A percentile compares a stretch with the other conserved stretches of the same genome.
phyloP scores from a whole-genome alignment of 306 rosid genomes.

The Hippophae gyantsensis region DNA sequence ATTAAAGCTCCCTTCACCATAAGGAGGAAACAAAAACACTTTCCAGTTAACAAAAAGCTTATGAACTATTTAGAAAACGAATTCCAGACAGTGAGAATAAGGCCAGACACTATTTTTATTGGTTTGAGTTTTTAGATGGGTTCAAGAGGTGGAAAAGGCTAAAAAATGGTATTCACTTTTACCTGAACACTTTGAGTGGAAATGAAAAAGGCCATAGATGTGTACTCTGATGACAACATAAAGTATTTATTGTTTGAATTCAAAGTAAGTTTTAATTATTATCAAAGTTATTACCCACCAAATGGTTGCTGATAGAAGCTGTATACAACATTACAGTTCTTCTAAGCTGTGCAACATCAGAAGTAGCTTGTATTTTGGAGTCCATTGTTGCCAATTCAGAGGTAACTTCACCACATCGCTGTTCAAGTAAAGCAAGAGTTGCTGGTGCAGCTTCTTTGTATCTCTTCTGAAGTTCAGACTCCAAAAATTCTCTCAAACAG shows the following conservation, averaged over 20 bases:
- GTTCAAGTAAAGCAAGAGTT: conserved; percentile 92
- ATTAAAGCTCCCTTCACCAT: conserved; percentile 62
- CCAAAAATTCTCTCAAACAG: conserved; percentile 68
- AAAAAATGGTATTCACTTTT: not conserved
- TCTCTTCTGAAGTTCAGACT: conserved; percentile 87
- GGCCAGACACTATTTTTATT: not conserved
- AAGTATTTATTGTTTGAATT: not conserved
- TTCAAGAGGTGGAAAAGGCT: not conserved
- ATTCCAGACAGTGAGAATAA: not conserved
- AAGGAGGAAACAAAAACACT: conserved; percentile 8
- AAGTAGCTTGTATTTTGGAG: conserved; percentile 68
- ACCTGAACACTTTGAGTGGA: not conserved
- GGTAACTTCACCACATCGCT: conserved; percentile 75
- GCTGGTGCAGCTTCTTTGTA: conserved; percentile 98
- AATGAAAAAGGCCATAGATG: not conserved
- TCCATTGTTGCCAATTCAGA: conserved; percentile 59
- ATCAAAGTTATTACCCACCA: conserved; percentile 45
- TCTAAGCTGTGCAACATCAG: conserved; percentile 85
- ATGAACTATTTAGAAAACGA: not conserved
- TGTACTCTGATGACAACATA: not conserved
- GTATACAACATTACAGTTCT: conserved; percentile 67
- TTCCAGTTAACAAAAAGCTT: not conserved
- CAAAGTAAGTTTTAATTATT: not conserved
- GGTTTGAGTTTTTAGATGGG: too few relatives aligned
- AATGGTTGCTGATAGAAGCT: conserved; percentile 83